Base-by-base conservation (phyloP, 768 basidiomycete species). In the Pulveroboletus ravenelii region DNA sequence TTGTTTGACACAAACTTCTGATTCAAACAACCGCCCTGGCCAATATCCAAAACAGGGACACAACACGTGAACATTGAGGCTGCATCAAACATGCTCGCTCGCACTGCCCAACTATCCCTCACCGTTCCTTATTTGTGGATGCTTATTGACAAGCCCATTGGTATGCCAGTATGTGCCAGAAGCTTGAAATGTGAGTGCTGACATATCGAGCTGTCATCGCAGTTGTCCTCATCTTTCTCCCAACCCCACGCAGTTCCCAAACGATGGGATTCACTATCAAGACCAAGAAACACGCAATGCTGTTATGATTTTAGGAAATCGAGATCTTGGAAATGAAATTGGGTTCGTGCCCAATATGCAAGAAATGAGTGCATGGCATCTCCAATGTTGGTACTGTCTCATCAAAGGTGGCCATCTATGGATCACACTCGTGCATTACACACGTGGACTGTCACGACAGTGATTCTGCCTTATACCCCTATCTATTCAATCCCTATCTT, bases 401-500 rank as follows among this genome's bases (percentile, higher is more conserved):
- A 53, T 70, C 39, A 89, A 87, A 62, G 87, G 87, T 27, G 87
- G 87, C 0, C 80, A 87, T 58, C 78, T 82, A 0, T 78, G 81
- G 47, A 76, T 91, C n/a, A 74, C 84, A 15, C 78, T 92, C 6
- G 78, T 89, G 0, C 88, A 92, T 60, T 92, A 91, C 62, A 74
- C 79, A 29, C 80, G 86, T 58, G 85, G 84, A 5, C 81, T n/a
- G n/a, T n/a, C n/a, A n/a, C n/a, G n/a, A n/a, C n/a, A n/a, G n/a
- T n/a, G n/a, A n/a, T n/a, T n/a, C n/a, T n/a, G n/a, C n/a, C n/a
- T n/a, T n/a, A n/a, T n/a, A n/a, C n/a, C n/a, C n/a, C n/a, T n/a
- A n/a, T n/a, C n/a, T n/a, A n/a, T n/a, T n/a, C n/a, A n/a, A n/a
- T n/a, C n/a, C n/a, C n/a, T n/a, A n/a, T n/a, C n/a, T n/a, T n/a